Evolutionary conservation across 2,329 filamentous ascomycete species (phyloP).

Genomic region (Cryphonectria radicalis): DNA sequence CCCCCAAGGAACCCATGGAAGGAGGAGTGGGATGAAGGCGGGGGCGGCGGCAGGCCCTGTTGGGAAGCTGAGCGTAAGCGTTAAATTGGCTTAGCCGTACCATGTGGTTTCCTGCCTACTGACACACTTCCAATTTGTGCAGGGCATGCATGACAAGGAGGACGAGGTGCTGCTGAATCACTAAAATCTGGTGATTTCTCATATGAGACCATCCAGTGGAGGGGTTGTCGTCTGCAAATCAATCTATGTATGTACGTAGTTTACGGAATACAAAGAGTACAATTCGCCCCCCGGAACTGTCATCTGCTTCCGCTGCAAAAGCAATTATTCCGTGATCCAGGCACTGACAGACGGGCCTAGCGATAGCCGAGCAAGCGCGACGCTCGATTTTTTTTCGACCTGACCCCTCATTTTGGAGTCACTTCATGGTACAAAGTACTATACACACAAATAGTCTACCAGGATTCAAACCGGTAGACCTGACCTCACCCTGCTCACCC

Average conservation of each 20-base stretch:
- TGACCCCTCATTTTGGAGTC: background rate
- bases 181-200: background rate
- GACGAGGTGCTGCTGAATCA: background rate
- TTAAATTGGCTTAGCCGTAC: background rate
- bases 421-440: background rate
- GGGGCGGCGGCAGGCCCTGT: constrained; percentile 4
- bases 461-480: background rate
- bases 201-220: background rate
- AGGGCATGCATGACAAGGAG: background rate
- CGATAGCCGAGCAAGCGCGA: constrained; percentile 2
- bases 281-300: background rate
- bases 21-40: constrained; percentile 11
- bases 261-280: background rate
- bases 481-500: background rate
- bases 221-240: background rate
- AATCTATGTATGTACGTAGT: background rate
- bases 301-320: background rate
- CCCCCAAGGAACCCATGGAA: constrained; percentile 21
- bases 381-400: background rate
- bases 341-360: background rate
- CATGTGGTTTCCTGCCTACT: background rate
- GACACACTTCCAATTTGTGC: background rate
- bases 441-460: background rate
- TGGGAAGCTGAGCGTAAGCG: background rate
- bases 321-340: background rate